These are phyloP conservation scores for Diaporthe vaccinii DNA, from an alignment of 2,329 filamentous ascomycete genomes.

Conservation along the genomic window DNA sequence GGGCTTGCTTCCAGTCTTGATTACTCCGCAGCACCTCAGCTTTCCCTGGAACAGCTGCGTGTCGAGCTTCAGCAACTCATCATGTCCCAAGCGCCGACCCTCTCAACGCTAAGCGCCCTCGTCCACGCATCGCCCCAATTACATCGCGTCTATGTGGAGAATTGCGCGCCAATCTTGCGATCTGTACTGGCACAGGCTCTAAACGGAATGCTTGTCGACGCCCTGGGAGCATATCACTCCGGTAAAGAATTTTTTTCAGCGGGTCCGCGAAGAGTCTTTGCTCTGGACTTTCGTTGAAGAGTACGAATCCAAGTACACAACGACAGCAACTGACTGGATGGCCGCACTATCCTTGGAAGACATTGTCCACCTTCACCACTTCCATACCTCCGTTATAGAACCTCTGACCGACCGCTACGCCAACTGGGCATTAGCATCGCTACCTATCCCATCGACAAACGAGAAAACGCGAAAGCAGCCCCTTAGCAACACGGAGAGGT, in stretches of 20 bases:
- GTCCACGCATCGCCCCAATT: constrained; percentile 23
- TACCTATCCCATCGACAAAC: not conserved
- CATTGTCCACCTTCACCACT: constrained; percentile 31
- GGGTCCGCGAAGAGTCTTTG: not conserved
- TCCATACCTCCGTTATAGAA: constrained; percentile 39
- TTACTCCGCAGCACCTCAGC: not conserved
- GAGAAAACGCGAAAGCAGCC: not conserved
- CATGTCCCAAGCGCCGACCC: no score
- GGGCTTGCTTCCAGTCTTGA: not conserved
- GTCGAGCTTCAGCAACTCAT: no score
- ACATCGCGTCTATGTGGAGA: not conserved
- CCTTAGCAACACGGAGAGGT: constrained; percentile 29
- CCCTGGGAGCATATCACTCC: not conserved
- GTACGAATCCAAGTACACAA: not conserved
- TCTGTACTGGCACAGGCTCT: not conserved
- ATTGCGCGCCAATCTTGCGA: constrained; percentile 2
- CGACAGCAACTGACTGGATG: not conserved
- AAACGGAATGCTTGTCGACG: constrained; percentile 6
- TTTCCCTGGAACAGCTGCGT: no score
- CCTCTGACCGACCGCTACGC: constrained; percentile 39
- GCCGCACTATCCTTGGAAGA: constrained; percentile 31
- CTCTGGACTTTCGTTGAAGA: constrained; percentile 21
- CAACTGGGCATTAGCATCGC: constrained; percentile 37
- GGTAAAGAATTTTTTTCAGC: not conserved
- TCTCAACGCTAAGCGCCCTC: constrained; percentile 8